Conservation (phyloP, 176 grass and related monocot species). For the Urochloa ruziziensis region DNA sequence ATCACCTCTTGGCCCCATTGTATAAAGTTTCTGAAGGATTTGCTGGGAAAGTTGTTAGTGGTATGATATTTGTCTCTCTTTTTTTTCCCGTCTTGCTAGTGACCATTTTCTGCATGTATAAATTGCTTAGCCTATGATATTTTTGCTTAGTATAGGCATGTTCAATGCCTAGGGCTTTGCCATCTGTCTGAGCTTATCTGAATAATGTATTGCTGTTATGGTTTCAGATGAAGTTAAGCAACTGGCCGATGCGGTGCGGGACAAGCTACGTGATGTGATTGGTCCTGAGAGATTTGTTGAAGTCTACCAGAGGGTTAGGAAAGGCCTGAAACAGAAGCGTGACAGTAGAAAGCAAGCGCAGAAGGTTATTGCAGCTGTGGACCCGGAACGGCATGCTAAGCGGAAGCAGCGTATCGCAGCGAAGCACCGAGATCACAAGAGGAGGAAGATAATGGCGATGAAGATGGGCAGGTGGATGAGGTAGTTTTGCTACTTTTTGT, state of each 20-base stretch:
- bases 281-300: constrained; percentile 77
- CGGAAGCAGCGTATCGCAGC: constrained; percentile 60
- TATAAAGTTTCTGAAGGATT: constrained; percentile 98
- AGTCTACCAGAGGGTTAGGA: constrained; percentile 64
- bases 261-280: constrained; percentile 59
- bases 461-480: constrained; percentile 71
- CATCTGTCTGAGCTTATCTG: not conserved
- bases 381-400: constrained; percentile 74
- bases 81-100: not conserved
- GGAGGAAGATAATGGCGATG: constrained; percentile 67
- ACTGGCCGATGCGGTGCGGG: constrained; percentile 54
- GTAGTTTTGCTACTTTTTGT: constrained; percentile 20
- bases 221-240: constrained; percentile 83
- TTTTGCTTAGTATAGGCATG: not conserved
- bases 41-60: constrained; percentile 80
- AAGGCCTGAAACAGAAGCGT: constrained; percentile 71
- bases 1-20: constrained; percentile 60
- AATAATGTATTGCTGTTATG: constrained; percentile 19
- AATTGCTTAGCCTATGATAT: too few species aligned
- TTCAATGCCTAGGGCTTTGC: not conserved
- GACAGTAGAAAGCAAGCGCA: constrained; percentile 62
- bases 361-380: constrained; percentile 66
- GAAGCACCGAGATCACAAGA: constrained; percentile 77
- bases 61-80: constrained; percentile 50
- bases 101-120: not conserved